Percentiles rank a stretch among this genome's conserved stretches.
phyloP scores from a whole-genome alignment of 306 rosid species.

The Arachis stenosperma region DNA sequence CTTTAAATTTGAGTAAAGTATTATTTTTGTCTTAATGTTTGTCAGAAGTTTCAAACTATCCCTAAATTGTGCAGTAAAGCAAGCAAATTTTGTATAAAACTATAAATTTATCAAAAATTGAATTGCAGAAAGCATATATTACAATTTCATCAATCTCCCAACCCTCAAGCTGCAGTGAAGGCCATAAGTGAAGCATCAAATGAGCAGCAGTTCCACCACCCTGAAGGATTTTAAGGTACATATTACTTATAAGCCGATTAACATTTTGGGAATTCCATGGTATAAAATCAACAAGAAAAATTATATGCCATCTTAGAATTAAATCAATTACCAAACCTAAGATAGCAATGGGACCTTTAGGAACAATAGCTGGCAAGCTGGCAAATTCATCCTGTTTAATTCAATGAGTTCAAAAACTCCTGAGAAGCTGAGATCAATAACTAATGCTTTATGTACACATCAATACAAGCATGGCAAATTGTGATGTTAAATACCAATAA shows the following conservation, averaged over 20 bases:
- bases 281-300: slow-evolving; percentile 26
- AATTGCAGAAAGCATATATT: slow-evolving; percentile 40
- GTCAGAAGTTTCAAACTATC: too few relatives aligned
- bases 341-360: slow-evolving; percentile 88
- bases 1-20: too few relatives aligned
- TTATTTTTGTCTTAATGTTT: too few relatives aligned
- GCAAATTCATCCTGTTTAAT: slow-evolving; percentile 84
- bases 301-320: slow-evolving; percentile 9
- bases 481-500: not conserved
- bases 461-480: not conserved
- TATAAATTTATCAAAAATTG: slow-evolving; percentile 4
- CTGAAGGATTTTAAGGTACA: slow-evolving; percentile 54
- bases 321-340: slow-evolving; percentile 80
- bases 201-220: slow-evolving; percentile 96
- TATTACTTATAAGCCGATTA: slow-evolving; percentile 24
- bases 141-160: slow-evolving; percentile 96
- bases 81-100: slow-evolving; percentile 20
- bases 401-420: slow-evolving; percentile 40
- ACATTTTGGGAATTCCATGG: slow-evolving; percentile 26
- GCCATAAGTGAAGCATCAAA: slow-evolving; percentile 91
- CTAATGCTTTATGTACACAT: slow-evolving; percentile 1
- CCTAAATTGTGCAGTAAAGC: not conserved
- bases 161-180: slow-evolving; percentile 88
- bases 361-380: slow-evolving; percentile 90
- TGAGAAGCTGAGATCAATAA: slow-evolving; percentile 11